Evolutionary conservation across 441 rosid species (phyloP), one percentile per base, ranked within the genome.

Genomic region (Bruguiera hainesii): DNA sequence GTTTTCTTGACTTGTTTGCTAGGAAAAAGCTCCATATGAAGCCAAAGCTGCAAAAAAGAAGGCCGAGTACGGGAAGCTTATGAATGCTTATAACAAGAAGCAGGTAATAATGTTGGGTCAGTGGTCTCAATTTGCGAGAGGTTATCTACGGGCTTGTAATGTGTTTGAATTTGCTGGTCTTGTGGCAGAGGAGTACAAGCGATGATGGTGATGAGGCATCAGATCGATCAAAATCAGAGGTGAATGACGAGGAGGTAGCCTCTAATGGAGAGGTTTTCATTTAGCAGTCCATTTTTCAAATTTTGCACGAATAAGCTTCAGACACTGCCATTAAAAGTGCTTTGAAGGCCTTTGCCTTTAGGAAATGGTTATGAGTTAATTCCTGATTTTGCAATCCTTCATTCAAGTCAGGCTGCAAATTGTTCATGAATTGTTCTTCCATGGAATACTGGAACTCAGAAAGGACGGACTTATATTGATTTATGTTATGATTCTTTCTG

Each of bases 1-100:
- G 21, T 25, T 15, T 62, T 3, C 66, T 49, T 37, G 48, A 35
- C 33, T 51, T 33, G 26, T 51, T 63, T 42, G 75, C 7, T 65
- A 94, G 98, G 99, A 92, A 69, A 95, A 95, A 60, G 93, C 92
- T 63, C 98, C 99, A 0, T 95, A 65, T 18, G 87, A 77, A 21
- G 82, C 90, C 1, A 95, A 86, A 79, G 99, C 99, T 0, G 97
- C 87, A 52, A 86, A 83, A 67, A 84, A 90, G 66, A 95, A 92
- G 76, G 80, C 51, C 5, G 99, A 92, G 4, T 95, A 95, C 70
- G 98, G 86, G 78, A 90, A 86, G 84, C 84, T 66, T 80, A 81
- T 92, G 84, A 85, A 83, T 56, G 96, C 87, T 33, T 95, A 90
- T 73, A 90, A 89, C 67, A 92, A 86, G 87, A 87, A 75, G 66